Conservation (phyloP, 176 grass and related monocot species). For the Paspalum vaginatum region DNA sequence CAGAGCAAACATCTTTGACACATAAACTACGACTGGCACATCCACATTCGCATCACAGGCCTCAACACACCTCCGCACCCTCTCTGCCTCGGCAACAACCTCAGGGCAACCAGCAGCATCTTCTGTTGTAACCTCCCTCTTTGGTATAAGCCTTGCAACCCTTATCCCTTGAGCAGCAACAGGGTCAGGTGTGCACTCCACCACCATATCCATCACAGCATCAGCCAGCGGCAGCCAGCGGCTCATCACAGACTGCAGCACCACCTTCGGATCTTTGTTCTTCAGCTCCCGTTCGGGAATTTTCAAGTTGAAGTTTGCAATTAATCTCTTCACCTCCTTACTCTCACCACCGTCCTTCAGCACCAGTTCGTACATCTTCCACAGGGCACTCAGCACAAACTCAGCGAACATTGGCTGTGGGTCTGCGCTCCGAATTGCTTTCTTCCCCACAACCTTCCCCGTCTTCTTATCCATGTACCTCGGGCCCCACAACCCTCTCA, state of each 20-base stretch:
- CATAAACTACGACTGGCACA: slow-evolving; percentile 75
- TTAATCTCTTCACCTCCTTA: slow-evolving; percentile 47
- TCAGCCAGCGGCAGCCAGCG: slow-evolving; percentile 79
- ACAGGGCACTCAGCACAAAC: slow-evolving; percentile 70
- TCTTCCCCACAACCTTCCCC: slow-evolving; percentile 82
- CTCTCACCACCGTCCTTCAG: slow-evolving; percentile 50
- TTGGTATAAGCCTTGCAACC: slow-evolving; percentile 60
- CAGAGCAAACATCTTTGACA: slow-evolving; percentile 94
- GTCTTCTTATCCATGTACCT: slow-evolving; percentile 71
- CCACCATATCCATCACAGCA: slow-evolving; percentile 75
- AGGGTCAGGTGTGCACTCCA: slow-evolving; percentile 84
- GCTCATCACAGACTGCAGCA: slow-evolving; percentile 77
- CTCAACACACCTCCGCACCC: slow-evolving; percentile 73
- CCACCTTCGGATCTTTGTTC: slow-evolving; percentile 68
- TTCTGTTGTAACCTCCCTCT: slow-evolving; percentile 55
- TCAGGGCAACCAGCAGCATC: slow-evolving; percentile 30
- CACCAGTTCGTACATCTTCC: slow-evolving; percentile 62
- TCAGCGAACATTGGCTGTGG: slow-evolving; percentile 87
- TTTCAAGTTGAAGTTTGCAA: slow-evolving; percentile 55
- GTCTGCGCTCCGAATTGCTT: slow-evolving; percentile 54
- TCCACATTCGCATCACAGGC: slow-evolving; percentile 52
- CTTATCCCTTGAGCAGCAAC: slow-evolving; percentile 58
- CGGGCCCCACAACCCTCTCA: slow-evolving; percentile 79
- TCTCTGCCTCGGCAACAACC: slow-evolving; percentile 59
- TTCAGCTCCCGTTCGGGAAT: slow-evolving; percentile 63